Conservation (phyloP, 768 basidiomycete species). For the Tricholoma terreum region DNA sequence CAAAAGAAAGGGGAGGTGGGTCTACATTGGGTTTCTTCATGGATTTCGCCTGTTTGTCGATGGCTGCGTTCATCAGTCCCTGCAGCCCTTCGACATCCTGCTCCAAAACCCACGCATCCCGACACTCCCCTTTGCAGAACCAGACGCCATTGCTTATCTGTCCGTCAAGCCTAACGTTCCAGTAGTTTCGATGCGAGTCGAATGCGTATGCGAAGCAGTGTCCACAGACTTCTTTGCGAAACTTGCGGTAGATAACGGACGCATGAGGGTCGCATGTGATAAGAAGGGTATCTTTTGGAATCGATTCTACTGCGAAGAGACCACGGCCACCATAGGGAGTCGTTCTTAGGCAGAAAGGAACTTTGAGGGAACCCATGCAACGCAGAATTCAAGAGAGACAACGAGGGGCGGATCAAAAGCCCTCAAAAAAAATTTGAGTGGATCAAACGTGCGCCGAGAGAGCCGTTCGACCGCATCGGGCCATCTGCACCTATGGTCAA, state of each 20-base stretch:
- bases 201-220: conserved; percentile 63
- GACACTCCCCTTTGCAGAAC: conserved; percentile 56
- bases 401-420: not conserved
- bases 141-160: conserved; percentile 36
- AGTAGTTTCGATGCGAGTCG: conserved; percentile 44
- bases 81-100: conserved; percentile 28
- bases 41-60: conserved; percentile 33
- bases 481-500: too few species aligned
- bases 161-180: conserved; percentile 39
- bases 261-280: conserved; percentile 51
- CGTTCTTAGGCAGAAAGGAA: conserved; percentile 13
- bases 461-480: not conserved
- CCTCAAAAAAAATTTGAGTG: not conserved
- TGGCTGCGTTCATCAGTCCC: conserved; percentile 29
- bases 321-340: conserved; percentile 53
- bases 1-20: conserved; percentile 14
- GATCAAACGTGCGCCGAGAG: not conserved
- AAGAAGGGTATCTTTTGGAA: conserved; percentile 43
- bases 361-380: not conserved
- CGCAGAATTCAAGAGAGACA: not conserved
- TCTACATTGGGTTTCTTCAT: conserved; percentile 26
- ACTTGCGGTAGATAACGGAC: conserved; percentile 57
- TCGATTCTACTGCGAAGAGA: conserved; percentile 42
- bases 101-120: conserved; percentile 39
- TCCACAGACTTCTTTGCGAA: conserved; percentile 64